These are phyloP conservation scores for Ziziphus jujuba DNA, from an alignment of 306 rosid genomes.

Conservation along the genomic window DNA sequence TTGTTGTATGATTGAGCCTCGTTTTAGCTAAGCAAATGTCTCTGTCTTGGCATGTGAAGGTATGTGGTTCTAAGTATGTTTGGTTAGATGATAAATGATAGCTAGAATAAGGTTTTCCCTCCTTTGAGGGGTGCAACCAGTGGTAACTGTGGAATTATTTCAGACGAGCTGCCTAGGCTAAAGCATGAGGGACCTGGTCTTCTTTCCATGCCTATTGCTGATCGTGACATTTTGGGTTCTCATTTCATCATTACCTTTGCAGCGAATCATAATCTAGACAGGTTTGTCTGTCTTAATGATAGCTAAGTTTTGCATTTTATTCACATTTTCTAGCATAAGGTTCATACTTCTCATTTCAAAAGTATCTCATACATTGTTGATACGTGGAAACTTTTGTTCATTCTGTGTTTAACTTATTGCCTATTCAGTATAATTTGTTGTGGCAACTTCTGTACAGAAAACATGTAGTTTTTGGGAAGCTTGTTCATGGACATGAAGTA, in stretches of 20 bases:
- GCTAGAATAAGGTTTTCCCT: neutral
- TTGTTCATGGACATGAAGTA: conserved; percentile 68
- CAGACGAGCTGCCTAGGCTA: conserved; percentile 80
- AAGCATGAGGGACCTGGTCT: conserved; percentile 83
- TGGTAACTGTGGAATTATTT: conserved; percentile 23
- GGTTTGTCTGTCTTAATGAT: conserved; percentile 43
- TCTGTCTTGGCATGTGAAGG: neutral
- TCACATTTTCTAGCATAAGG: neutral
- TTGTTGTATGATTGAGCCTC: neutral
- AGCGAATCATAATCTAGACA: conserved; percentile 76
- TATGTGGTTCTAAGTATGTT: neutral
- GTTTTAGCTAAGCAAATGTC: neutral
- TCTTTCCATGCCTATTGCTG: conserved; percentile 78
- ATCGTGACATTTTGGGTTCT: conserved; percentile 78
- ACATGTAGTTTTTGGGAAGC: conserved; percentile 84
- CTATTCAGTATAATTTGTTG: conserved; percentile 15
- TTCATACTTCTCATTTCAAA: neutral
- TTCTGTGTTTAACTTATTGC: neutral
- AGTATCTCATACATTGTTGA: neutral
- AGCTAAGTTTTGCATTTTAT: neutral
- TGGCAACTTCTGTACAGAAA: conserved; percentile 56
- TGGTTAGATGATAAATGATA: neutral
- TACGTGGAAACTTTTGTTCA: neutral
- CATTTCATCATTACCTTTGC: conserved; percentile 81
- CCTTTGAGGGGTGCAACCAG: neutral